Conservation (phyloP, 306 rosid species). For the Prunus fruticosa region DNA sequence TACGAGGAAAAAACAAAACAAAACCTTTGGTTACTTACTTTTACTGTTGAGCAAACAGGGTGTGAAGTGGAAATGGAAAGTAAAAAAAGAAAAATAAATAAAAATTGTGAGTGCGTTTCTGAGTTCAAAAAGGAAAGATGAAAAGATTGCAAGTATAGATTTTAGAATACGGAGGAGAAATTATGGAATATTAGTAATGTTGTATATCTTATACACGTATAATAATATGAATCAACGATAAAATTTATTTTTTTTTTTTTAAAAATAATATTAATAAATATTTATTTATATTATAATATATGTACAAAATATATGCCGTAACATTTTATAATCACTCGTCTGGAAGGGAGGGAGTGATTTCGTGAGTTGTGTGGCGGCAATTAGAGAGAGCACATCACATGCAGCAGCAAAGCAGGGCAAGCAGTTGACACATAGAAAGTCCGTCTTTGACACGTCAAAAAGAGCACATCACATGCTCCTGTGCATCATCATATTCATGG, state of each 20-base stretch:
- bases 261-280: too few relatives aligned
- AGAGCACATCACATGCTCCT: not conserved
- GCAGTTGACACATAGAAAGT: slow-evolving; percentile 6
- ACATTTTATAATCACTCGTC: too few relatives aligned
- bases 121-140: not conserved
- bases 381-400: not conserved
- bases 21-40: not conserved
- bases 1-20: not conserved
- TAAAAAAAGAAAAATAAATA: not conserved
- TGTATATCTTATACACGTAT: too few relatives aligned
- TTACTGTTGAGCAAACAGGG: not conserved
- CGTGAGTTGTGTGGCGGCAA: not conserved
- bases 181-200: not conserved
- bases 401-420: not conserved
- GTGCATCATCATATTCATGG: not conserved
- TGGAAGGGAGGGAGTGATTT: too few relatives aligned
- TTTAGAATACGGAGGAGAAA: too few relatives aligned
- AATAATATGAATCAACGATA: too few relatives aligned
- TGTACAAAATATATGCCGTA: too few relatives aligned
- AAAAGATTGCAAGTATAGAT: not conserved
- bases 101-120: not conserved
- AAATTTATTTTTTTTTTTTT: too few relatives aligned
- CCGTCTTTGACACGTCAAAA: slow-evolving; percentile 15
- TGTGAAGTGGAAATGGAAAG: slow-evolving; percentile 1
- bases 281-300: too few relatives aligned